Evolutionary conservation across 2,329 filamentous ascomycete species (phyloP).

Genomic region (Pseudogymnoascus sp.): DNA sequence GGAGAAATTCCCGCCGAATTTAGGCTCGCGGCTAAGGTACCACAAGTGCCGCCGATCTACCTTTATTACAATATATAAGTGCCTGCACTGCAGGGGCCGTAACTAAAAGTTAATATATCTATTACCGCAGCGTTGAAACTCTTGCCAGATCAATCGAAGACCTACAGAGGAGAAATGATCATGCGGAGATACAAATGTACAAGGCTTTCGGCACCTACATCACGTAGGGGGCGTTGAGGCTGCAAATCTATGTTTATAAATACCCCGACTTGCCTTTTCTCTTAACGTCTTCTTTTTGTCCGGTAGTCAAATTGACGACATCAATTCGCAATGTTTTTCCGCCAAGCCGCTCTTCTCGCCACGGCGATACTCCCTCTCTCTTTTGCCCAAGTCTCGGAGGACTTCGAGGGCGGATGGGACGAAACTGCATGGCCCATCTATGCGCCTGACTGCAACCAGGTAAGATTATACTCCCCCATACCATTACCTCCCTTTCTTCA

Average conservation of each 20-base stretch:
- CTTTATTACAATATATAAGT: neutral
- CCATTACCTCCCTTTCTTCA: neutral
- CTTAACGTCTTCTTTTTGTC: conserved; percentile 13
- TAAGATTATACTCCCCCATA: neutral
- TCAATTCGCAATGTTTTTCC: conserved; percentile 33
- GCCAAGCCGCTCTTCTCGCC: conserved; percentile 36
- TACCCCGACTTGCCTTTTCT: conserved; percentile 18
- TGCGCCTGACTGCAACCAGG: conserved; percentile 51
- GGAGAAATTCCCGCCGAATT: conserved; percentile 1
- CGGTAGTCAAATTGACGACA: conserved; percentile 10
- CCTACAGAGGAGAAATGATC: conserved; percentile 11
- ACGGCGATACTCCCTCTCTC: conserved; percentile 40
- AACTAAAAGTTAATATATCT: conserved; percentile 20
- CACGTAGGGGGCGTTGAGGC: conserved; percentile 18
- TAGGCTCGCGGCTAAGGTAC: conserved; percentile 1
- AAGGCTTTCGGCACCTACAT: conserved; percentile 15
- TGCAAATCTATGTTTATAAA: conserved; percentile 24
- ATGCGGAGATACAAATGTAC: conserved; percentile 14
- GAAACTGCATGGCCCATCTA: conserved; percentile 50
- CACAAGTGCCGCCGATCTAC: conserved; percentile 1
- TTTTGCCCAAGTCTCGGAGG: conserved; percentile 40
- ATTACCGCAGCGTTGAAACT: conserved; percentile 23
- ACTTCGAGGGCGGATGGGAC: conserved; percentile 52
- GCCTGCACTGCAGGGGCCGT: conserved; percentile 7
- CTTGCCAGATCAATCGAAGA: conserved; percentile 17